Conservation (phyloP, 257 asterid genomes). For the Solanum sejunctum region DNA sequence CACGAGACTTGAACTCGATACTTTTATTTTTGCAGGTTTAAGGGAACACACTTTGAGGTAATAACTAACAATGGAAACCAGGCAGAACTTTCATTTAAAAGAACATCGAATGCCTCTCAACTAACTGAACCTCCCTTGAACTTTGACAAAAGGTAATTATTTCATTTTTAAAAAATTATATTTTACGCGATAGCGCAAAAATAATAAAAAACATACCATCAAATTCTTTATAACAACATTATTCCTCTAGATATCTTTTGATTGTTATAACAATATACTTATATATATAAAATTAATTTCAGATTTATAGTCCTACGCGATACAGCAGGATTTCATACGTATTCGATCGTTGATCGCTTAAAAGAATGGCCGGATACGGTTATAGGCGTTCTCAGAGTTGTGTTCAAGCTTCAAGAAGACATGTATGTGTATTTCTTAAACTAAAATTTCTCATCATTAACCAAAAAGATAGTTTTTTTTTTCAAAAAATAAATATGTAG, state of each 20-base stretch:
- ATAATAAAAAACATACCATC: fast-evolving
- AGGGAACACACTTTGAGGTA: slow-evolving; percentile 29
- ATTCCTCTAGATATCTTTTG: background rate
- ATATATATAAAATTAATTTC: background rate
- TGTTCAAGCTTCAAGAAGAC: slow-evolving; percentile 26
- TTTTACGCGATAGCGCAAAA: background rate
- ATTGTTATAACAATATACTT: fast-evolving
- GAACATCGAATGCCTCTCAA: slow-evolving; percentile 16
- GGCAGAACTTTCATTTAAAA: slow-evolving; percentile 42
- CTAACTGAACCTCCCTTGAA: slow-evolving; percentile 27
- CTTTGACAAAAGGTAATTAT: slow-evolving; percentile 38
- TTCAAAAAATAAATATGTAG: background rate
- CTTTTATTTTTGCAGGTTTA: slow-evolving; percentile 15
- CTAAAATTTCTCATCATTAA: background rate
- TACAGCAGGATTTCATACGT: slow-evolving; percentile 41
- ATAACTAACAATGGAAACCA: slow-evolving; percentile 18
- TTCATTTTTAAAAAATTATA: background rate
- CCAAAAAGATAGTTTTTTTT: background rate
- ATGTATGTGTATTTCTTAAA: slow-evolving; percentile 7
- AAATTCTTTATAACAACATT: background rate
- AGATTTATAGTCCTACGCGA: slow-evolving; percentile 31
- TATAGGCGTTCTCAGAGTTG: slow-evolving; percentile 31
- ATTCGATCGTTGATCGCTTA: slow-evolving; percentile 27
- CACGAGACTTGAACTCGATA: background rate
- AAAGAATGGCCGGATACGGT: slow-evolving; percentile 29